Evolutionary conservation across 176 grass and related monocot species (phyloP), one percentile per base, ranked within the genome.

Genomic region (Phoenix roebelenii): DNA sequence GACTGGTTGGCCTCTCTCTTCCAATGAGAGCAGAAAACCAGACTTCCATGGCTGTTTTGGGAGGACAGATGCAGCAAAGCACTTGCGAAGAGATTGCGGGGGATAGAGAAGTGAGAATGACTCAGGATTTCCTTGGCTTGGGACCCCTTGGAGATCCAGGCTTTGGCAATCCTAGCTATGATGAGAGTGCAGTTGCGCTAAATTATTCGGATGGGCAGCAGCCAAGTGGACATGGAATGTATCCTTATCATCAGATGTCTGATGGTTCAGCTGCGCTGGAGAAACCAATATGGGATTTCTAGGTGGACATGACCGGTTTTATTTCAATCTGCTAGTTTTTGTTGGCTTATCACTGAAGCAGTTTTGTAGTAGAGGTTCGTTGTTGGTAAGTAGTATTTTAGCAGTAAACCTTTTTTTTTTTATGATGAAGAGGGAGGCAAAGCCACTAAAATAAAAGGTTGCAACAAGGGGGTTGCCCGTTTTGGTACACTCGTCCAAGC

Each of bases 101-200:
- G 16, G 39, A 74, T 67, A 71, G 70, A 82, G 83, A 81, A 74
- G 60, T 30, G 17, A 71, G 61, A 6, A 52, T 86, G 32, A 86
- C 78, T 23, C 78, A 82, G 57, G 78, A 86, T 53, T 86, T 86
- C 61, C 70, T 82, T 17, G 70, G 83, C 17, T 61, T 86, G 60
- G 65, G 74, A 77, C 69, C 69, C 14, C 65, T 16, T 49, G 65
- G 78, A 17, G 67, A 61, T 67, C 23, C 78, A 60, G 83, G 81
- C 22, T 82, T 82, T 22, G 71, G 70, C 66, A 68, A 57, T 63
- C 74, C 66, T 23, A 67, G 44, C 10, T 86, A 82, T 48, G 73
- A 78, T 44, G 57, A 53, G 1, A 55, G 74, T 48, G 62, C 66
- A 15, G 57, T 71, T 26, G 56, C 67, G 62, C 25, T 86, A 57